phyloP scores from a whole-genome alignment of 1,139 yeast genomes.

The Ogataea hybrid region DNA sequence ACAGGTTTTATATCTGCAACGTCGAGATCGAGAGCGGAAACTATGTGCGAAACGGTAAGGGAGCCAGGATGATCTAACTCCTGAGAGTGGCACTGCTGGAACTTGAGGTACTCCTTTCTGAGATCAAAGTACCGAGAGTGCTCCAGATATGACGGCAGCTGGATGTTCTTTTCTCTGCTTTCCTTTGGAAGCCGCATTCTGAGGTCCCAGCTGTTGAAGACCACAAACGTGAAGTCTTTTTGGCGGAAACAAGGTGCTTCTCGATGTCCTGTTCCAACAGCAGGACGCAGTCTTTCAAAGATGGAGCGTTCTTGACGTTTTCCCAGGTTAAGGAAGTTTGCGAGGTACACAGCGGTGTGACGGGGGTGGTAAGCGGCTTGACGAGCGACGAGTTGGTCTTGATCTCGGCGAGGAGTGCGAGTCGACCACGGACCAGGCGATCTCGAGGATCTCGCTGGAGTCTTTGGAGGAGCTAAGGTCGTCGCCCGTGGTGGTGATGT shows the following conservation, averaged over 20 bases:
- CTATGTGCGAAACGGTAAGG: slow-evolving; percentile 48
- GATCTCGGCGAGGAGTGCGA: slow-evolving; percentile 38
- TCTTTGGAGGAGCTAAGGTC: slow-evolving; percentile 59
- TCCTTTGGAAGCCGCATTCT: slow-evolving; percentile 79
- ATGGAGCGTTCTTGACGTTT: slow-evolving; percentile 50
- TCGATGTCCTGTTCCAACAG: slow-evolving; percentile 51
- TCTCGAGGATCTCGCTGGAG: slow-evolving; percentile 61
- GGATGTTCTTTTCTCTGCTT: slow-evolving; percentile 72
- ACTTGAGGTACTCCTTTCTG: slow-evolving; percentile 65
- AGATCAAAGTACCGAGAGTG: slow-evolving; percentile 78
- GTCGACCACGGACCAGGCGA: slow-evolving; percentile 60
- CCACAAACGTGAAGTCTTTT: slow-evolving; percentile 63
- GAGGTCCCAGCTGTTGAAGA: slow-evolving; percentile 63
- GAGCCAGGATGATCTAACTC: slow-evolving; percentile 39
- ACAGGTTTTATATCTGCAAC: slow-evolving; percentile 24
- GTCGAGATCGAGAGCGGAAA: slow-evolving; percentile 60
- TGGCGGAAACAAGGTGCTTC: slow-evolving; percentile 40
- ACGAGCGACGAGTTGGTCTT: slow-evolving; percentile 47
- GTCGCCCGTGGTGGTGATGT: slow-evolving; percentile 67
- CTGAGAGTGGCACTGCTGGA: slow-evolving; percentile 54
- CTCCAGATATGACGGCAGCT: slow-evolving; percentile 71
- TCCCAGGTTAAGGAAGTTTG: slow-evolving; percentile 62
- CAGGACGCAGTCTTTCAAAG: slow-evolving; percentile 52
- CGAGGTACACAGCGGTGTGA: slow-evolving; percentile 59
- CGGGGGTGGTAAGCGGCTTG: slow-evolving; percentile 66